Base-by-base conservation (phyloP, 1,139 yeast species). In the Sugiyamaella neomexicana region DNA sequence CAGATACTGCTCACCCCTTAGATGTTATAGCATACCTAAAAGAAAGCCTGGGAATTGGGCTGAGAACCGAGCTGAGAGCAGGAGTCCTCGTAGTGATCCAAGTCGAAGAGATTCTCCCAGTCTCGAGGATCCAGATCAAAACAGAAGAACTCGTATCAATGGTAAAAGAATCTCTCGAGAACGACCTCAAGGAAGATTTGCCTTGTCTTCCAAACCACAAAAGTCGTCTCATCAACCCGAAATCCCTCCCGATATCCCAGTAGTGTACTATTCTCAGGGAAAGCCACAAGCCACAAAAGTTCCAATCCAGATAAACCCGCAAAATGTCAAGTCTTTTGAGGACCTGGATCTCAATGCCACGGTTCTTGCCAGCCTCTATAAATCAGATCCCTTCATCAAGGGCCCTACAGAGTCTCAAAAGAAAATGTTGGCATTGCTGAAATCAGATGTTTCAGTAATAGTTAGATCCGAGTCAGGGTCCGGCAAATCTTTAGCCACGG, bases 361-460 rank as follows among this genome's bases (percentile, higher is more conserved):
- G 3, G 41, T 62, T 25, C 32, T 60, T 5, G 36, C 41, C 8
- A 46, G 55, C 2, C 37, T 63, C 10, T 42, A 44, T 13, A 34
- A 49, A 9, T 55, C 54, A 3, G 50, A 55, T 10, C 62, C 62
- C 2, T 52, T 52, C 2, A 52, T 63, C 5, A 46, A 16, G 5
- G 37, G 41, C 8, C 73, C 72, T 2, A 61, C 65, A n/a, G 58
- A 58, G 2, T 58, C 65, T 2, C 74, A 70, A 55, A 66, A 61
- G 40, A 65, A 64, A 46, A 61, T 69, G 59, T 63, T 70, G 12
- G 59, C 72, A 2, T 52, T 68, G 23, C 55, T 68, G 41, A 55
- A 58, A 27, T 68, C 74, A 4, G 70, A 65, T 15, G 52, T 65
- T 2, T 68, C 71, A 2, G 60, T 65, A 2, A 50, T 64, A 5